phyloP scores from a whole-genome alignment of 495 filamentous ascomycete species.

The Podospora pseudoanserina region DNA sequence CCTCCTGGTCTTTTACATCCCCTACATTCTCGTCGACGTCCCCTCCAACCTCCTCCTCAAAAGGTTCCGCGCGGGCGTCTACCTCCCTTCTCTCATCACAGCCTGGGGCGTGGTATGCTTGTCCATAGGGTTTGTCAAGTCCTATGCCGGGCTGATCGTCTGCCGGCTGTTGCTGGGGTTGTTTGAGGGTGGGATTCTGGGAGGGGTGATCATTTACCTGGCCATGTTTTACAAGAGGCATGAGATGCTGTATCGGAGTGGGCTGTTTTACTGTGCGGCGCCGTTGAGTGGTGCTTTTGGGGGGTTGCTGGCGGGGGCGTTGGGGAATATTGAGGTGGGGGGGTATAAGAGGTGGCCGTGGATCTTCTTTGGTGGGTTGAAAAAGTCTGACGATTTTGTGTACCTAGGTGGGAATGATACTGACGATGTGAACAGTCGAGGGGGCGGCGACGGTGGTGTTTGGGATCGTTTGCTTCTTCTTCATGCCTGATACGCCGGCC shows the following conservation, averaged over 20 bases:
- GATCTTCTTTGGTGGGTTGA: conserved; percentile 38
- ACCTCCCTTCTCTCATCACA: conserved; percentile 49
- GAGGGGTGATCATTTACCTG: conserved; percentile 50
- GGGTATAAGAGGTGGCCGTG: conserved; percentile 47
- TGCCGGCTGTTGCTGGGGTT: conserved; percentile 58
- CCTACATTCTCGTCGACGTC: conserved; percentile 50
- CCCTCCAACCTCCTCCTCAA: conserved; percentile 62
- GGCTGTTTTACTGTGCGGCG: conserved; percentile 63
- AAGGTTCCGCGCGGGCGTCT: conserved; percentile 53
- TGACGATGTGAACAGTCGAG: conserved; percentile 30
- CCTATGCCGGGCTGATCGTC: conserved; percentile 53
- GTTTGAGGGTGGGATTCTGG: conserved; percentile 61
- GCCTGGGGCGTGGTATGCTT: conserved; percentile 52
- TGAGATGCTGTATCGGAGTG: conserved; percentile 41
- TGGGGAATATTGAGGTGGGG: conserved; percentile 34
- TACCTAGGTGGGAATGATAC: not conserved
- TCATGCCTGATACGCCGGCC: conserved; percentile 46
- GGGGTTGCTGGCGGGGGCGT: conserved; percentile 57
- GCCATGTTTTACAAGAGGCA: conserved; percentile 48
- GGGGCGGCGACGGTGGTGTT: conserved; percentile 43
- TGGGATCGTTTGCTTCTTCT: conserved; percentile 40
- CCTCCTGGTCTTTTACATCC: conserved; percentile 48
- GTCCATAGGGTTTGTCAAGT: conserved; percentile 52
- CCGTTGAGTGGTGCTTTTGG: conserved; percentile 62
- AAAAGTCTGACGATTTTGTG: not conserved